Percentiles rank a stretch among this genome's conserved stretches.
phyloP scores from a whole-genome alignment of 2,329 filamentous ascomycete genomes.

The Penicillium sp. region DNA sequence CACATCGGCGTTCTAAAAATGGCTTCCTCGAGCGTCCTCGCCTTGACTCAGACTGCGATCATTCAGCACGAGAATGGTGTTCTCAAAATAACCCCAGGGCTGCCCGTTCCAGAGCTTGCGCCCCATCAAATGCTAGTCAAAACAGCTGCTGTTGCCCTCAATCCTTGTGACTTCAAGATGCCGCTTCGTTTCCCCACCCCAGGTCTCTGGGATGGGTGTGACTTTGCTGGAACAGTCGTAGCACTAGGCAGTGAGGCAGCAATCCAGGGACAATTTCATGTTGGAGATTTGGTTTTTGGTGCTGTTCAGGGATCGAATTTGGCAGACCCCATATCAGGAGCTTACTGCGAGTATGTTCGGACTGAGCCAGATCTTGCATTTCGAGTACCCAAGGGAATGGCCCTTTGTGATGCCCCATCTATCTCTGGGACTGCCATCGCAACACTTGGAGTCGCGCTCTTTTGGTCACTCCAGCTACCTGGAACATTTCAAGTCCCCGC shows the following conservation, averaged over 20 bases:
- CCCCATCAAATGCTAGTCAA: constrained; percentile 23
- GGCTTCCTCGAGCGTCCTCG: background rate
- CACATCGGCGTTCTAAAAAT: background rate
- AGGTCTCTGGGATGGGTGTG: constrained; percentile 31
- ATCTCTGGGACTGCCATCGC: constrained; percentile 25
- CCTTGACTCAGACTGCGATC: constrained; percentile 18
- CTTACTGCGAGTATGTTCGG: constrained; percentile 24
- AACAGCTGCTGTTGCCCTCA: constrained; percentile 34
- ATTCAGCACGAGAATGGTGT: constrained; percentile 21
- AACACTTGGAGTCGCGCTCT: constrained; percentile 25
- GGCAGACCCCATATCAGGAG: constrained; percentile 17
- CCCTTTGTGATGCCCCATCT: constrained; percentile 8
- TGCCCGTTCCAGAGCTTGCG: constrained; percentile 16
- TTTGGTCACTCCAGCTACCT: constrained; percentile 25
- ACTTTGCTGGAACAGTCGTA: constrained; percentile 31
- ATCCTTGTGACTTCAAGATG: constrained; percentile 33
- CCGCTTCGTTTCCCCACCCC: constrained; percentile 18
- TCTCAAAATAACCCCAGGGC: constrained; percentile 15
- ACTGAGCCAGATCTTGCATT: constrained; percentile 18
- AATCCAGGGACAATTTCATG: constrained; percentile 15
- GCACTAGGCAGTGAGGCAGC: constrained; percentile 19
- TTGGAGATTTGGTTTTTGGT: constrained; percentile 42
- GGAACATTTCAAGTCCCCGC: constrained; percentile 14
- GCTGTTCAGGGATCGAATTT: constrained; percentile 35
- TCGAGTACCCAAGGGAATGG: constrained; percentile 15